Evolutionary conservation across 495 filamentous ascomycete genomes (phyloP), one percentile per base, ranked within the genome.

Genomic region (Penicillium verhagenii): DNA sequence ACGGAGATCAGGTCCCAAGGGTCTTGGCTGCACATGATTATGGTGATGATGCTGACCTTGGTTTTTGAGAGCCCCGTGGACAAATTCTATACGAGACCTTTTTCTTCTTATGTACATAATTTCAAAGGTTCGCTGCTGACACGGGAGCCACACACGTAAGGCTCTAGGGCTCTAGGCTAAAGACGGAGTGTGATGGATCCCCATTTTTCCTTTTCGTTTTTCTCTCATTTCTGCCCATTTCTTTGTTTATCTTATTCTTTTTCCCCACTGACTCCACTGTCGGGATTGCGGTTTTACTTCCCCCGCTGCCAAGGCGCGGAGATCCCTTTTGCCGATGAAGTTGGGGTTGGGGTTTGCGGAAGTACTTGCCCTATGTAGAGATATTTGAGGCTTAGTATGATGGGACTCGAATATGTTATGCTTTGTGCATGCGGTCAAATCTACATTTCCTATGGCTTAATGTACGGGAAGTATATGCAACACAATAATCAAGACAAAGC

Each of bases 381-480:
- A 8, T 33, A 13, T 33, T 33, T 35, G 16, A 6, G 14, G n/a
- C n/a, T n/a, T 35, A n/a, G 14, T 14, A 35, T 35, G 33, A 35
- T 14, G 39, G 10, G 13, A 1, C 10, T 21, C 13, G 19, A 43
- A 20, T 43, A 23, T 24, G 11, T n/a, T 43, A 43, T 43, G 19
- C 11, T 21, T 21, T 43, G 19, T 43, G 11, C 13, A 11, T 43
- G 20, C 20, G 21, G 37, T 26, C 14, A 24, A 24, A 47, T 31
- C 23, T 47, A 48, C 18, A 48, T 48, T 16, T 21, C 24, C 46
- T 20, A 29, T 48, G 39, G 18, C 29, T 37, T 18, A 47, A 28
- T 48, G 29, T 48, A 48, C 46, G 18, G 18, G 46, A 48, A 19
- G 28, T 33, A 48, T 48, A 48, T 35, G 28, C 46, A 46, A 46